These are phyloP conservation scores for Colletotrichum spaethianum DNA, from an alignment of 2,329 filamentous ascomycete genomes.

Conservation along the genomic window DNA sequence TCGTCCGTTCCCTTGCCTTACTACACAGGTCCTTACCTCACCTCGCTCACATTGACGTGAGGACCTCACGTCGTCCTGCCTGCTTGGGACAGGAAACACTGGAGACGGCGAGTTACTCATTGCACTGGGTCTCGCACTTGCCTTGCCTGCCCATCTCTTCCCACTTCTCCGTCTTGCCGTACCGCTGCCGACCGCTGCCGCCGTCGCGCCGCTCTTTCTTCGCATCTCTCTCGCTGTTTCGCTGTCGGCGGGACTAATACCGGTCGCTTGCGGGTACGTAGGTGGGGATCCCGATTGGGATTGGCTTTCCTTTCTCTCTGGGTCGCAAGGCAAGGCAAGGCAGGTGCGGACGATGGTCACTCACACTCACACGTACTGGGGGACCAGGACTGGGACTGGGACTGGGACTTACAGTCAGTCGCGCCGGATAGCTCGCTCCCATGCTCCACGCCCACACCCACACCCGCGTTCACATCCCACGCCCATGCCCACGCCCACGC, in stretches of 20 bases:
- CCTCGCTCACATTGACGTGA: slow-evolving; percentile 1
- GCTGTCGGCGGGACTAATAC: slow-evolving; percentile 22
- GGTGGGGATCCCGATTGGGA: slow-evolving; percentile 31
- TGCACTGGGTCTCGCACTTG: background rate
- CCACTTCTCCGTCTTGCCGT: slow-evolving; percentile 10
- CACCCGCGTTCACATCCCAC: slow-evolving; percentile 10
- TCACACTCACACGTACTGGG: background rate
- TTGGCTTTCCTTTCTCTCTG: slow-evolving; percentile 17
- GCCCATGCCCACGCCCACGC: slow-evolving; percentile 17
- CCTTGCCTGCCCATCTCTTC: background rate
- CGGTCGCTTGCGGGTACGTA: slow-evolving; percentile 36
- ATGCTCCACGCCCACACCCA: slow-evolving; percentile 21
- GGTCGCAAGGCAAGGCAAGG: background rate
- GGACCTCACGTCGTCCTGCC: too few species aligned
- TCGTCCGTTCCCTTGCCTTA: slow-evolving; percentile 12
- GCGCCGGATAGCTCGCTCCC: slow-evolving; percentile 38
- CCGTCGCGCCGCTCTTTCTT: slow-evolving; percentile 33
- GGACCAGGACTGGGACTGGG: background rate
- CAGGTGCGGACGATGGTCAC: background rate
- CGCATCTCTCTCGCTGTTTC: slow-evolving; percentile 31
- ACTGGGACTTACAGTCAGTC: slow-evolving; percentile 31
- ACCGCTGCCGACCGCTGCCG: slow-evolving; percentile 29
- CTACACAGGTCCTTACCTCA: background rate
- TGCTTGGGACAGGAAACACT: background rate
- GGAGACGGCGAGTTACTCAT: background rate